These are phyloP conservation scores for Reticulascus tulasneorum DNA, from an alignment of 2,329 filamentous ascomycete species.

Conservation along the genomic window DNA sequence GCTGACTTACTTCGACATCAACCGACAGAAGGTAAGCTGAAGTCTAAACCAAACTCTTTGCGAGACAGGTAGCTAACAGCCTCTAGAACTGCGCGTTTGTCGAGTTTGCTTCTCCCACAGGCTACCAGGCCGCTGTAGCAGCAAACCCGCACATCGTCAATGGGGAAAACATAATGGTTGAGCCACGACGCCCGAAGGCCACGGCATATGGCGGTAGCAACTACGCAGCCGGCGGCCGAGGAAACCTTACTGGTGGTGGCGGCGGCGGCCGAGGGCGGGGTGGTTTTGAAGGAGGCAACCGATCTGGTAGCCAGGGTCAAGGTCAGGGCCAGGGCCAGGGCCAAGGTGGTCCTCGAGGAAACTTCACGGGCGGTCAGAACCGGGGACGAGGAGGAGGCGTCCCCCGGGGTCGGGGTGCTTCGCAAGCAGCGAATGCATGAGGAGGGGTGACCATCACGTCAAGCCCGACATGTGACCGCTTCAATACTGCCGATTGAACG, in stretches of 20 bases:
- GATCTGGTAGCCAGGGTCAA: slow-evolving; percentile 50
- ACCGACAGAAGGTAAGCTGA: slow-evolving; percentile 72
- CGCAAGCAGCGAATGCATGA: slow-evolving; percentile 45
- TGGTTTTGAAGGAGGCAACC: slow-evolving; percentile 56
- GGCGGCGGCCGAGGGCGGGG: slow-evolving; percentile 62
- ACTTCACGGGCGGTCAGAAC: slow-evolving; percentile 61
- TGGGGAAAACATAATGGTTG: slow-evolving; percentile 77
- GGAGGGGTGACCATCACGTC: too few relatives aligned
- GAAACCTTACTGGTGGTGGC: slow-evolving; percentile 48
- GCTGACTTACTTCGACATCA: slow-evolving; percentile 71
- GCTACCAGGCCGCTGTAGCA: slow-evolving; percentile 76
- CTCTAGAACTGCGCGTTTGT: slow-evolving; percentile 91
- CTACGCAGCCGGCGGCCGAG: slow-evolving; percentile 45
- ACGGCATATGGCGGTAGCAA: slow-evolving; percentile 67
- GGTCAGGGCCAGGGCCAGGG: too few relatives aligned
- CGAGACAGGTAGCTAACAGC: slow-evolving; percentile 16
- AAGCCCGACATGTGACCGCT: too few relatives aligned
- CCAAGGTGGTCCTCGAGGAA: slow-evolving; percentile 61
- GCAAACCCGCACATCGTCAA: slow-evolving; percentile 85
- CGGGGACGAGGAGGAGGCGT: slow-evolving; percentile 65
- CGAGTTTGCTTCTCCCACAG: slow-evolving; percentile 78
- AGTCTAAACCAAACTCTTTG: not conserved
- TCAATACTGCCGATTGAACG: too few relatives aligned
- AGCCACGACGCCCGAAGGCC: slow-evolving; percentile 79
- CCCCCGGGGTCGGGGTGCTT: slow-evolving; percentile 60